phyloP scores from a whole-genome alignment of 2,329 filamentous ascomycete genomes.

The Teratosphaeria gauchensis region DNA sequence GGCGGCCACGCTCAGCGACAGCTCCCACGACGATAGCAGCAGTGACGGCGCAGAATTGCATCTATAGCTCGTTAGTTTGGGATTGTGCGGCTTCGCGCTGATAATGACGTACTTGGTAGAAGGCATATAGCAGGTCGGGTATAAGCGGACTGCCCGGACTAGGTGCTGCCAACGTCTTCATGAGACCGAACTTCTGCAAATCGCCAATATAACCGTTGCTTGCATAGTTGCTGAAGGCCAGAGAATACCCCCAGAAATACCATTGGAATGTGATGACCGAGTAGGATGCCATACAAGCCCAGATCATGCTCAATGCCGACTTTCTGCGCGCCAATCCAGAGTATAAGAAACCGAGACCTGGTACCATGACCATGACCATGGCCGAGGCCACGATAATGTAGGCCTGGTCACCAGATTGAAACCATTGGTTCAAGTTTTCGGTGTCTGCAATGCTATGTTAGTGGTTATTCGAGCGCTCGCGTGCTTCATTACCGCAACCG shows the following conservation, averaged over 20 bases:
- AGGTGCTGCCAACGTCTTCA: slow-evolving; percentile 72
- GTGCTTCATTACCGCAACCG: not conserved
- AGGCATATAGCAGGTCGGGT: slow-evolving; percentile 82
- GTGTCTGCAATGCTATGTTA: slow-evolving; percentile 44
- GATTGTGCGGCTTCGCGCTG: not conserved
- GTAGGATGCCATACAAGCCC: slow-evolving; percentile 90
- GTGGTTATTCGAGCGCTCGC: not conserved
- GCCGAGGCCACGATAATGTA: slow-evolving; percentile 84
- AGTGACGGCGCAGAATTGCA: slow-evolving; percentile 95
- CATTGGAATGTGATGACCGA: slow-evolving; percentile 93
- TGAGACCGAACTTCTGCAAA: slow-evolving; percentile 78
- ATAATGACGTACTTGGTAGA: slow-evolving; percentile 62
- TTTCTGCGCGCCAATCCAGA: slow-evolving; percentile 95
- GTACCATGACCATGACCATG: slow-evolving; percentile 95
- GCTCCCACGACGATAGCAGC: slow-evolving; percentile 85
- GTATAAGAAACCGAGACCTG: slow-evolving; percentile 94
- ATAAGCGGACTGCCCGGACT: slow-evolving; percentile 82
- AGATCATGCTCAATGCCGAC: slow-evolving; percentile 92
- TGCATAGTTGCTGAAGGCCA: slow-evolving; percentile 75
- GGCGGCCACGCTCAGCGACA: slow-evolving; percentile 84
- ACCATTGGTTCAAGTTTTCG: slow-evolving; percentile 95
- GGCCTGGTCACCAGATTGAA: slow-evolving; percentile 79
- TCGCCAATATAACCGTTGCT: slow-evolving; percentile 85
- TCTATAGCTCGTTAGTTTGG: slow-evolving; percentile 40
- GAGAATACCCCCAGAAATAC: slow-evolving; percentile 98